Conservation (phyloP, 495 filamentous ascomycete species). For the Hypomontagnella submonticulosa region DNA sequence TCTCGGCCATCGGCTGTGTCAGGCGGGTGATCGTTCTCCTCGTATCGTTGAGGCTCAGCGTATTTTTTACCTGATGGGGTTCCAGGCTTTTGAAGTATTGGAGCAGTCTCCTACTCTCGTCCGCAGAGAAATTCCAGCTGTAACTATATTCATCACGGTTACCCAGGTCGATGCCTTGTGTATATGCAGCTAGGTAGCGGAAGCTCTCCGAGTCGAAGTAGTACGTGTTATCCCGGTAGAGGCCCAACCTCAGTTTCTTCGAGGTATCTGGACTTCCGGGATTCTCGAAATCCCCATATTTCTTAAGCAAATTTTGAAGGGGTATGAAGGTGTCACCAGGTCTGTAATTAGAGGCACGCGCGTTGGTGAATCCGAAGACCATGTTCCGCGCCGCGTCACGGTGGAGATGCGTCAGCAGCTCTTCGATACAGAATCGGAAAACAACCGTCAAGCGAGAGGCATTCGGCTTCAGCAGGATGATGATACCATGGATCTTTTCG, state of each 20-base stretch:
- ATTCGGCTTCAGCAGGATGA: conserved; percentile 4
- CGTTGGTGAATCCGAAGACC: conserved; percentile 6
- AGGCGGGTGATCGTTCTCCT: not conserved
- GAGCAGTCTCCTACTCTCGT: conserved; percentile 4
- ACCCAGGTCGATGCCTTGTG: not conserved
- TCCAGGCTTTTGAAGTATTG: not conserved
- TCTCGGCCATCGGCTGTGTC: conserved; percentile 7
- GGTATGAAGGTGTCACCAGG: conserved; percentile 6
- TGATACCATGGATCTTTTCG: conserved; percentile 2
- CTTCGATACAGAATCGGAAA: conserved; percentile 9
- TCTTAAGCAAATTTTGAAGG: not conserved
- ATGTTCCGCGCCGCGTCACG: conserved; percentile 3
- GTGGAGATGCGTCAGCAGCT: conserved; percentile 2
- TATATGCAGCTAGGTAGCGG: conserved; percentile 12
- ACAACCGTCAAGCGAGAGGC: not conserved
- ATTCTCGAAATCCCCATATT: not conserved
- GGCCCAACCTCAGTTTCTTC: not conserved
- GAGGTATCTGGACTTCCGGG: no score
- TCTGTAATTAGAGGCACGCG: not conserved
- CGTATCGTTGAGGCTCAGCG: conserved; percentile 3
- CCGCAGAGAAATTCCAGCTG: not conserved
- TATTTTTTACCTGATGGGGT: conserved; percentile 8
- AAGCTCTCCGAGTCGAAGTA: conserved; percentile 16
- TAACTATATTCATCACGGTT: not conserved
- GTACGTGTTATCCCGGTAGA: not conserved